A percentile compares a stretch with the other conserved stretches of the same genome.
Evolutionary conservation across 176 grass and related monocot species (phyloP).

Genomic region (Dactylis glomerata): DNA sequence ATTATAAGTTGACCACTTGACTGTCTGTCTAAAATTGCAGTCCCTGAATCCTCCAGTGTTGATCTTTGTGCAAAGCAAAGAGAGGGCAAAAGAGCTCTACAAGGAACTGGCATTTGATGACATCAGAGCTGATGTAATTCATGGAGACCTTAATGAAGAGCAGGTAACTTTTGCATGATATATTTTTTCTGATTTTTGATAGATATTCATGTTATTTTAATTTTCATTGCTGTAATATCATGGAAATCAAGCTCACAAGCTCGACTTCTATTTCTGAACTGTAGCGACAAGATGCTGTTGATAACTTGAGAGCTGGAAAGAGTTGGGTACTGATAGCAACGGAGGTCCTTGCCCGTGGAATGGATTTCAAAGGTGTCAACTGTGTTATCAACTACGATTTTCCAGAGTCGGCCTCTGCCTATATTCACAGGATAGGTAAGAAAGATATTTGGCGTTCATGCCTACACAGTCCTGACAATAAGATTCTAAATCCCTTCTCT

Average conservation of each 20-base stretch:
- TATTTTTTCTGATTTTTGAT: neutral
- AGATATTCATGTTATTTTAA: neutral
- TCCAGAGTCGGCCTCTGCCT: constrained; percentile 81
- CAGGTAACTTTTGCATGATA: constrained; percentile 47
- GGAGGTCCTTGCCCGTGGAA: constrained; percentile 85
- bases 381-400: constrained; percentile 98
- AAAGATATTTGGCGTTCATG: neutral
- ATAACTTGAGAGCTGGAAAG: constrained; percentile 92
- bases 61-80: constrained; percentile 99
- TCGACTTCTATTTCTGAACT: constrained; percentile 32
- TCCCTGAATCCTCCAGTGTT: constrained; percentile 81
- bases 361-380: constrained; percentile 96
- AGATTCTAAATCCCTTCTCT: neutral
- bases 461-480: neutral
- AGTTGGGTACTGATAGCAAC: constrained; percentile 93
- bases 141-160: constrained; percentile 86
- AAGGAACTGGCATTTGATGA: constrained; percentile 89
- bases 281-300: constrained; percentile 87
- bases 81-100: constrained; percentile 97
- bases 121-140: constrained; percentile 79
- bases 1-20: constrained; percentile 15
- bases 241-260: neutral
- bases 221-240: neutral
- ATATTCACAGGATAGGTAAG: constrained; percentile 94
- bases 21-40: constrained; percentile 32